These are phyloP conservation scores for Wickerhamiella occidentalis DNA, from an alignment of 805 yeast species.

Conservation along the genomic window DNA sequence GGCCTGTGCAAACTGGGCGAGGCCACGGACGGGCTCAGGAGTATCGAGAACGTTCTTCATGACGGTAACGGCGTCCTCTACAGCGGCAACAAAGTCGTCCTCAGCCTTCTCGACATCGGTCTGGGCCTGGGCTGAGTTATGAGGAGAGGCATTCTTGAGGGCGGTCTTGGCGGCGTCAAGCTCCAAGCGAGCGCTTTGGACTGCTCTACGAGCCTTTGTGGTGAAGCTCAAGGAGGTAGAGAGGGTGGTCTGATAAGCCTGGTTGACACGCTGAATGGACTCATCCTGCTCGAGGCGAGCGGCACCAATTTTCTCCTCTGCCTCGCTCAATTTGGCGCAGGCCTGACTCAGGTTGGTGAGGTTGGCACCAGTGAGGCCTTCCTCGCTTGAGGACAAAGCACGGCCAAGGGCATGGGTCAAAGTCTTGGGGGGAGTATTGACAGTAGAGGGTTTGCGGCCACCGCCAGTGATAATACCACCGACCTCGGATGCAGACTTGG, in stretches of 20 bases:
- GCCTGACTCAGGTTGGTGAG: conserved; percentile 46
- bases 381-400: conserved; percentile 35
- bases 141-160: conserved; percentile 39
- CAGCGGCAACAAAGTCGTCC: conserved; percentile 77
- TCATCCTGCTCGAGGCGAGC: conserved; percentile 75
- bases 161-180: conserved; percentile 65
- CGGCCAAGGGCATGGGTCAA: conserved; percentile 70
- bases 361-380: conserved; percentile 32
- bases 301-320: conserved; percentile 65
- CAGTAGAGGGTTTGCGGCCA: conserved; percentile 36
- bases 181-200: conserved; percentile 62
- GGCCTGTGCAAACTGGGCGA: conserved; percentile 59
- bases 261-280: conserved; percentile 58
- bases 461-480: conserved; percentile 46
- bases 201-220: conserved; percentile 55
- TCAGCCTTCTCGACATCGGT: conserved; percentile 73
- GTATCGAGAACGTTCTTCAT: conserved; percentile 70
- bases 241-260: conserved; percentile 49
- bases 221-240: conserved; percentile 51
- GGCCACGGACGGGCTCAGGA: conserved; percentile 54
- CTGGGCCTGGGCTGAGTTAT: conserved; percentile 60
- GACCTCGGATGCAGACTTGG: conserved; percentile 69
- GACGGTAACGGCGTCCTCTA: conserved; percentile 72
- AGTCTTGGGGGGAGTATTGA: conserved; percentile 55
- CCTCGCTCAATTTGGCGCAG: conserved; percentile 53